These are phyloP conservation scores for Madurella fahalii DNA, from an alignment of 2,329 filamentous ascomycete species.

Conservation along the genomic window DNA sequence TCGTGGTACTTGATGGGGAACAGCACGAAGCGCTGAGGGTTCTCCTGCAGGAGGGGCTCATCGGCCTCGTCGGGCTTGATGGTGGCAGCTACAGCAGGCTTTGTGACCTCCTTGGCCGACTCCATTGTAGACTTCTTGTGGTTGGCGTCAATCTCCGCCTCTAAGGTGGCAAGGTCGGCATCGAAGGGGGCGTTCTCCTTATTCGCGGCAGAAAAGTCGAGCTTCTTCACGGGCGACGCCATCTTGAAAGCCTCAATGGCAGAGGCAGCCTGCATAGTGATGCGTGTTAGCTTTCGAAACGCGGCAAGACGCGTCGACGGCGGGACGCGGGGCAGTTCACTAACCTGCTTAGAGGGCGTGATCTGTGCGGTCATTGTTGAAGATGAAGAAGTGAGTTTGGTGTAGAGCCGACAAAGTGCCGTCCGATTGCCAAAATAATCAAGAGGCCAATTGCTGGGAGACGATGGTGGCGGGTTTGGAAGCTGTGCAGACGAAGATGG, in stretches of 20 bases:
- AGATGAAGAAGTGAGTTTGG: slow-evolving; percentile 5
- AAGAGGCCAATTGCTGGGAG: slow-evolving; percentile 15
- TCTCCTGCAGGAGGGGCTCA: slow-evolving; percentile 92
- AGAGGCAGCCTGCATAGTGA: slow-evolving; percentile 65
- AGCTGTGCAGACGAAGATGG: slow-evolving; percentile 21
- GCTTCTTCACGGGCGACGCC: slow-evolving; percentile 88
- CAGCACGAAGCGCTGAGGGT: slow-evolving; percentile 91
- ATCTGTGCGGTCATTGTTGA: slow-evolving; percentile 69
- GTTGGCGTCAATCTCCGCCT: slow-evolving; percentile 57
- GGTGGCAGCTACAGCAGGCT: slow-evolving; percentile 42
- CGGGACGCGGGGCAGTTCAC: slow-evolving; percentile 34
- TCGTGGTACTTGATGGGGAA: slow-evolving; percentile 99
- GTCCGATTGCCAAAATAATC: slow-evolving; percentile 8
- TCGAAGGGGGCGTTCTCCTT: slow-evolving; percentile 74
- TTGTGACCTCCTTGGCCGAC: slow-evolving; percentile 43
- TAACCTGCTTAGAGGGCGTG: slow-evolving; percentile 57
- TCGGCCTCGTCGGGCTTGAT: slow-evolving; percentile 68
- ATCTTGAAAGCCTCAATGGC: slow-evolving; percentile 87
- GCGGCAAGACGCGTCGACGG: slow-evolving; percentile 21
- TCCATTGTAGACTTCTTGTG: slow-evolving; percentile 50
- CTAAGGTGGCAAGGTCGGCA: slow-evolving; percentile 47
- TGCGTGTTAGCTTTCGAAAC: slow-evolving; percentile 32
- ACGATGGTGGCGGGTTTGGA: slow-evolving; percentile 9
- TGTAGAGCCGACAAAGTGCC: not conserved
- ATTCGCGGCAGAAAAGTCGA: slow-evolving; percentile 67